Evolutionary conservation across 78 protist species (phyloP).

Genomic region (Speleostelium caveatum): DNA sequence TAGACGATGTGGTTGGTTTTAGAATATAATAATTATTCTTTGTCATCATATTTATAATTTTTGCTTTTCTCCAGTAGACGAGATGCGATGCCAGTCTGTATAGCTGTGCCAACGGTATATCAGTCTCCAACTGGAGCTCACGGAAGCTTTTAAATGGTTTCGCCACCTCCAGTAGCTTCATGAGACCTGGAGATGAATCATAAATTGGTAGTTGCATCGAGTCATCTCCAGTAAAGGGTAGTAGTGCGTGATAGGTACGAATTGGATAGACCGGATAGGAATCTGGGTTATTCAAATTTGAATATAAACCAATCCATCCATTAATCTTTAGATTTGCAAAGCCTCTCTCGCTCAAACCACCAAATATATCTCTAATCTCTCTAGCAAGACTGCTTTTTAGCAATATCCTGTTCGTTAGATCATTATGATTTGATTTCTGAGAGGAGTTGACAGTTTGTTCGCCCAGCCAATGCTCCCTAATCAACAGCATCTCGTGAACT

Average conservation of each 20-base stretch:
- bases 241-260: constrained; percentile 79
- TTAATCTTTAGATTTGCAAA: constrained; percentile 27
- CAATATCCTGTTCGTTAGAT: constrained; percentile 41
- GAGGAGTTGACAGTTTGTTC: constrained; percentile 27
- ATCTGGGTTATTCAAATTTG: constrained; percentile 42
- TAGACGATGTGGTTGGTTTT: not conserved
- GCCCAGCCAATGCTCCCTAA: constrained; percentile 63
- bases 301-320: constrained; percentile 54
- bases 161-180: constrained; percentile 56
- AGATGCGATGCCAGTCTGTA: constrained; percentile 78
- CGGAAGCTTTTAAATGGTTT: constrained; percentile 75
- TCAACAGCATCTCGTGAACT: constrained; percentile 52
- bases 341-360: constrained; percentile 9
- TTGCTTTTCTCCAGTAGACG: constrained; percentile 79
- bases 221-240: constrained; percentile 23
- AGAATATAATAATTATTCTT: constrained; percentile 65
- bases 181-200: constrained; percentile 61
- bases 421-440: constrained; percentile 39
- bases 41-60: constrained; percentile 78
- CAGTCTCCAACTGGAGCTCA: constrained; percentile 78
- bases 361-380: constrained; percentile 58
- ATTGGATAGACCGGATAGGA: constrained; percentile 60
- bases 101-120: constrained; percentile 64
- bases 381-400: constrained; percentile 16
- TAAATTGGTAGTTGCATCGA: constrained; percentile 8